Evolutionary conservation across 2,329 filamentous ascomycete species (phyloP), one percentile per base, ranked within the genome.

Genomic region (Trichoderma atroviride): DNA sequence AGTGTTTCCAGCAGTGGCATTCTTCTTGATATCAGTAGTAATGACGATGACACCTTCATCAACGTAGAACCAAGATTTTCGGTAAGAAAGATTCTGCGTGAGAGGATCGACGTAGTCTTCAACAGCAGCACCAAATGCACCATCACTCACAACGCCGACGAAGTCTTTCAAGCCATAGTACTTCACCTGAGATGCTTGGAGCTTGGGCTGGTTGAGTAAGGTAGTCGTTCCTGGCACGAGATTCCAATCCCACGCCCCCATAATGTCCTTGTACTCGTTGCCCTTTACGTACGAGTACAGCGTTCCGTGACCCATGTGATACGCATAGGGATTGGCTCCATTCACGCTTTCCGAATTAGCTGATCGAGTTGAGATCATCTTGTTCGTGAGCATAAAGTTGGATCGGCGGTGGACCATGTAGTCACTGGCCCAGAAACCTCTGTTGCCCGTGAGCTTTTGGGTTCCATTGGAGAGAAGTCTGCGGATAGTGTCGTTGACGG

Each of bases 211-310:
- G n/a, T 73, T 70, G 24, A 70, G 72, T 6, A 73, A 62, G 1
- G 71, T 66, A 9, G 74, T 75, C 11, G 72, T 74, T 31, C 74
- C 74, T 2, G 74, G 74, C 7, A 75, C 57, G 6, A 75, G 72
- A 50, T 73, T 73, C 74, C 74, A 74, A 71, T 74, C 73, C 73
- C 73, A 74, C 2, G 72, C 70, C 19, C 57, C 72, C 71, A 72
- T 70, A 9, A 74, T 73, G 68, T 75, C 74, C 37, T 70, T 71
- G 71, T 75, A 74, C 68, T 75, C 73, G 64, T 70, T 71, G 29
- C 74, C 74, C n/a, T 69, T 63, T n/a, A 74, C 73, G 27, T 74
- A 73, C 2, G 70, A 70, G 66, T 73, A 75, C 2, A 75, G 56
- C 1, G 72, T 74, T 53, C 74, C 74, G 59, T 75, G 74, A 24